A percentile compares a stretch with the other conserved stretches of the same genome.
Evolutionary conservation across 2,329 filamentous ascomycete genomes (phyloP).

Genomic region (Drechslerella stenobrocha): DNA sequence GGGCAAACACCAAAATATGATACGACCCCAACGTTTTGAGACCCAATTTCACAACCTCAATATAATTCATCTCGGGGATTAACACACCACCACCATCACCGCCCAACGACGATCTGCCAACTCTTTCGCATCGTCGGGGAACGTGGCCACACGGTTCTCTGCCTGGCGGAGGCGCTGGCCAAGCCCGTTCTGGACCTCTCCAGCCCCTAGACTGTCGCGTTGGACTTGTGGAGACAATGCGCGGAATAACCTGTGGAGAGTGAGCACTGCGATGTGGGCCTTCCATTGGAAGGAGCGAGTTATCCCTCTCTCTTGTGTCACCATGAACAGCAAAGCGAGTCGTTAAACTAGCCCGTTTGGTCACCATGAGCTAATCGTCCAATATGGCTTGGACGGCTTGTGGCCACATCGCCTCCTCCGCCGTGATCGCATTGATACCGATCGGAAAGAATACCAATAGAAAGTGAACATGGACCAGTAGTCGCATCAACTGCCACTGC

Average conservation of each 20-base stretch:
- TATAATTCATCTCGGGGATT: too few relatives aligned
- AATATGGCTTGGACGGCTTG: neutral
- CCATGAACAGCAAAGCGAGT: constrained; percentile 1
- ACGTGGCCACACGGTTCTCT: neutral
- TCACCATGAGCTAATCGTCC: neutral
- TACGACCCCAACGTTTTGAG: too few relatives aligned
- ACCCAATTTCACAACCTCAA: too few relatives aligned
- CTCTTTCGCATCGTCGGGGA: neutral
- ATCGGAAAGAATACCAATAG: too few relatives aligned
- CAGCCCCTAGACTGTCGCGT: neutral
- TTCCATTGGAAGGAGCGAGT: neutral
- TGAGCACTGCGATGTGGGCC: neutral
- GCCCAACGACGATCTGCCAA: too few relatives aligned
- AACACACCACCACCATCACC: too few relatives aligned
- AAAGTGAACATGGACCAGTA: too few relatives aligned
- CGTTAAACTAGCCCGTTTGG: neutral
- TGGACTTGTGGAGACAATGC: neutral
- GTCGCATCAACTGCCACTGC: too few relatives aligned
- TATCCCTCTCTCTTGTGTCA: neutral
- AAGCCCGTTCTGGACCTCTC: neutral
- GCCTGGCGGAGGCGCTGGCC: neutral
- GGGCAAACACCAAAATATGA: neutral
- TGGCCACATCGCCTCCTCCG: neutral
- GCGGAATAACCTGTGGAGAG: neutral
- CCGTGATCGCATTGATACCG: neutral